Conservation (phyloP, 2,329 filamentous ascomycete species). For the Polytolypa hystricis region DNA sequence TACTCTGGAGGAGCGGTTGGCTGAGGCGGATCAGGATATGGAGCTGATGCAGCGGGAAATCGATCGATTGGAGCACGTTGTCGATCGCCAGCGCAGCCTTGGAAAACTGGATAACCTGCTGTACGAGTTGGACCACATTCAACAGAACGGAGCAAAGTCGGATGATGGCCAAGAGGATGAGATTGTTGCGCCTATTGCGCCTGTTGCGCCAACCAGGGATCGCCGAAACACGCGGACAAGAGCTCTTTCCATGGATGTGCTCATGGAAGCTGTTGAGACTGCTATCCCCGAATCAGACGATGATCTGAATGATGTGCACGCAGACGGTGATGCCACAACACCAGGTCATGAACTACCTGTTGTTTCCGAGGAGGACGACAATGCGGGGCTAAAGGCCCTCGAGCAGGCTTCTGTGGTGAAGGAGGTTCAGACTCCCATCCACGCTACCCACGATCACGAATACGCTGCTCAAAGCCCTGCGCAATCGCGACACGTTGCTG, state of each 20-base stretch:
- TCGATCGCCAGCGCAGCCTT: constrained; percentile 88
- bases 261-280: constrained; percentile 35
- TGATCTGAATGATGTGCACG: constrained; percentile 23
- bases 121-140: constrained; percentile 71
- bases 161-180: constrained; percentile 21
- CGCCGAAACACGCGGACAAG: constrained; percentile 20
- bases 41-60: constrained; percentile 97
- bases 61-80: constrained; percentile 82
- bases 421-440: constrained; percentile 10
- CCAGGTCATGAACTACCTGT: constrained; percentile 4
- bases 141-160: constrained; percentile 44
- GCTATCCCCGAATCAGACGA: constrained; percentile 37
- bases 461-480: constrained; percentile 56
- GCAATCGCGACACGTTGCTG: constrained; percentile 74
- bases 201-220: constrained; percentile 12
- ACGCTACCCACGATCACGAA: constrained; percentile 21
- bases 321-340: constrained; percentile 19
- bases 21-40: constrained; percentile 89
- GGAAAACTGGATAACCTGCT: constrained; percentile 89
- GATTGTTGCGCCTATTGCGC: constrained; percentile 9
- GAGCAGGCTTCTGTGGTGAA: constrained; percentile 24
- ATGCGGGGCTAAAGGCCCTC: constrained; percentile 25
- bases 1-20: constrained; percentile 85
- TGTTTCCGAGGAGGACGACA: constrained; percentile 16
- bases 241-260: constrained; percentile 29